These are phyloP conservation scores for Colletotrichum australisinense DNA, from an alignment of 2,329 filamentous ascomycete species.

Conservation along the genomic window DNA sequence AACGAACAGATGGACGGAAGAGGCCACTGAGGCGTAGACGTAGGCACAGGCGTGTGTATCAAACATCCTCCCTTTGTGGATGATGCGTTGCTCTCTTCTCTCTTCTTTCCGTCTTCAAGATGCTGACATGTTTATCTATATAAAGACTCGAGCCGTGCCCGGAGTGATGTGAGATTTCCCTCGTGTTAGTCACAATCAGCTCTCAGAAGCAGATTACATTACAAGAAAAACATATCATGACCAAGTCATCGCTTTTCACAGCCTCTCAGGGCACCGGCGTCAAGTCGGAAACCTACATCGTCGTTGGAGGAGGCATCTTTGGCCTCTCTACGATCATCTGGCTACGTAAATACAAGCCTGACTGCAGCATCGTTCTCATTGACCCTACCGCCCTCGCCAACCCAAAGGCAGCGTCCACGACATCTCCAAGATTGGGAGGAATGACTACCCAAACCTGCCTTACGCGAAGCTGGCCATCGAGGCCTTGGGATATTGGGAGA, in stretches of 20 bases:
- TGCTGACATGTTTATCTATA: background rate
- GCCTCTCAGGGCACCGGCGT: background rate
- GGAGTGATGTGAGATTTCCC: background rate
- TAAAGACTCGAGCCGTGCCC: background rate
- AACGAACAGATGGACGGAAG: background rate
- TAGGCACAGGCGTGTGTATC: background rate
- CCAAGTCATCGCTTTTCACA: constrained; percentile 11
- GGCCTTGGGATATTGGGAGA: constrained; percentile 53
- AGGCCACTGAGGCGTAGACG: background rate
- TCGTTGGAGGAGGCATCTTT: constrained; percentile 57
- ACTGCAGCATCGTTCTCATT: constrained; percentile 47
- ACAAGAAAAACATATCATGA: constrained; percentile 13
- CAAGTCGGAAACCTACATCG: constrained; percentile 42
- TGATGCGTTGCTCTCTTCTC: background rate
- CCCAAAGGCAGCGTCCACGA: constrained; percentile 59
- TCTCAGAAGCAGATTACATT: too few relatives aligned
- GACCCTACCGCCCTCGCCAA: constrained; percentile 50
- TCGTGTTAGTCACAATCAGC: background rate
- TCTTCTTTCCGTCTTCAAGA: background rate
- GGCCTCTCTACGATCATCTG: constrained; percentile 55
- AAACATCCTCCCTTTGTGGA: background rate
- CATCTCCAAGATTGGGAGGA: constrained; percentile 56
- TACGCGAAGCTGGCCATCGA: constrained; percentile 54
- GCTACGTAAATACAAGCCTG: constrained; percentile 42
- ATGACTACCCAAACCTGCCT: constrained; percentile 53